Conservation (phyloP, 75 land plant genomes). For the Picea glauca region DNA sequence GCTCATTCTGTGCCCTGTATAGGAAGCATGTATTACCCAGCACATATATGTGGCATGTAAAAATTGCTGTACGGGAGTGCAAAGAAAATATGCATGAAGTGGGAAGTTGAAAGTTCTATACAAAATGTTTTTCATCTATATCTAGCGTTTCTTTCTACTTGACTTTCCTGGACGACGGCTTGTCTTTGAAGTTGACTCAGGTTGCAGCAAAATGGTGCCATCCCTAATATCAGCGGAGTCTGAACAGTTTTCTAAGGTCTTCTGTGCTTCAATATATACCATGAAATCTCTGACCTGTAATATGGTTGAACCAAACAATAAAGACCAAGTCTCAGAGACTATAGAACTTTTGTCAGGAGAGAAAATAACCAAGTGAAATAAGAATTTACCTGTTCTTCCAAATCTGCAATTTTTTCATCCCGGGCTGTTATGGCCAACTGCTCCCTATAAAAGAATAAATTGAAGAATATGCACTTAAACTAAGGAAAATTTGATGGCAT, state of each 20-base stretch:
- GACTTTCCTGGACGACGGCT: constrained; percentile 7
- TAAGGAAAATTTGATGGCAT: background rate
- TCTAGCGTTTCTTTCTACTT: constrained; percentile 14
- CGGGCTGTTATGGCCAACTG: constrained; percentile 28
- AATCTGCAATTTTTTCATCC: constrained; percentile 63
- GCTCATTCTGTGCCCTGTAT: no score
- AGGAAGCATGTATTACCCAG: no score
- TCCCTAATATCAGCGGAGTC: constrained; percentile 37
- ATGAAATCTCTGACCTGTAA: constrained; percentile 50
- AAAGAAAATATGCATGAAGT: no score
- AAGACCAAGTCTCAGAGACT: constrained; percentile 1
- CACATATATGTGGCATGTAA: no score
- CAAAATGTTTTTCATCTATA: background rate
- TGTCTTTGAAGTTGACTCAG: constrained; percentile 11
- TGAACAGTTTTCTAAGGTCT: constrained; percentile 24
- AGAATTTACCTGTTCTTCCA: constrained; percentile 70
- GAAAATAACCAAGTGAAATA: background rate
- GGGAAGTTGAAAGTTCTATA: no score
- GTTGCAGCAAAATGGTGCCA: constrained; percentile 36
- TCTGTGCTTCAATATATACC: constrained; percentile 53
- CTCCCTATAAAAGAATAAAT: constrained; percentile 40
- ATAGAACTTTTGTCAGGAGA: background rate
- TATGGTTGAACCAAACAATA: background rate
- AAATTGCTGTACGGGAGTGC: no score
- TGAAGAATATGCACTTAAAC: background rate